Evolutionary conservation across 768 basidiomycete species (phyloP).

Genomic region (Inosperma sp.): DNA sequence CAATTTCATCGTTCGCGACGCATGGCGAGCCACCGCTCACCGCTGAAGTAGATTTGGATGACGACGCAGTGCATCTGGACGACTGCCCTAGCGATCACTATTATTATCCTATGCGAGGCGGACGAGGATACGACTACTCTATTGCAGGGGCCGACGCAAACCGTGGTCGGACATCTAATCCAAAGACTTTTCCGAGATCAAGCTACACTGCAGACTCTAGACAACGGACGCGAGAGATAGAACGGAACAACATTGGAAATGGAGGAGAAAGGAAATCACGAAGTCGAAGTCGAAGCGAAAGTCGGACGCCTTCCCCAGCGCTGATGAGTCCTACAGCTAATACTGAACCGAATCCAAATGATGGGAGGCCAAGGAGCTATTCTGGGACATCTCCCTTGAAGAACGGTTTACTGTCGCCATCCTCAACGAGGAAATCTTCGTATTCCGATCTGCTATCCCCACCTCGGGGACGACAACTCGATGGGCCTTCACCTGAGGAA

Average conservation of each 20-base stretch:
- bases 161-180: slow-evolving; percentile 22
- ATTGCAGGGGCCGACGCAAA: slow-evolving; percentile 19
- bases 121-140: slow-evolving; percentile 17
- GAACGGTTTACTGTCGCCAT: slow-evolving; percentile 13
- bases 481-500: slow-evolving; percentile 9
- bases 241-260: slow-evolving; percentile 14
- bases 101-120: slow-evolving; percentile 26
- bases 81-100: no score
- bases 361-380: no score
- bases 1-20: neutral
- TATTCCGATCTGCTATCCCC: slow-evolving; percentile 19
- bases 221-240: slow-evolving; percentile 13
- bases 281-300: slow-evolving; percentile 22
- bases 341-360: neutral
- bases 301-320: slow-evolving; percentile 32
- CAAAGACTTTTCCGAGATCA: slow-evolving; percentile 2
- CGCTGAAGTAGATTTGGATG: slow-evolving; percentile 1
- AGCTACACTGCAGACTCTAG: slow-evolving; percentile 2
- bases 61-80: no score
- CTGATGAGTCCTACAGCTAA: slow-evolving; percentile 9
- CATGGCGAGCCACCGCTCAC: neutral
- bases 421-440: slow-evolving; percentile 16
- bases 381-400: neutral
- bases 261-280: slow-evolving; percentile 22
- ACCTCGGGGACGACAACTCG: slow-evolving; percentile 16